A percentile compares a stretch with the other conserved stretches of the same genome.
These are phyloP conservation scores for Chlorella vulgaris DNA, from an alignment of 139 green algal species.

Conservation along the genomic window DNA sequence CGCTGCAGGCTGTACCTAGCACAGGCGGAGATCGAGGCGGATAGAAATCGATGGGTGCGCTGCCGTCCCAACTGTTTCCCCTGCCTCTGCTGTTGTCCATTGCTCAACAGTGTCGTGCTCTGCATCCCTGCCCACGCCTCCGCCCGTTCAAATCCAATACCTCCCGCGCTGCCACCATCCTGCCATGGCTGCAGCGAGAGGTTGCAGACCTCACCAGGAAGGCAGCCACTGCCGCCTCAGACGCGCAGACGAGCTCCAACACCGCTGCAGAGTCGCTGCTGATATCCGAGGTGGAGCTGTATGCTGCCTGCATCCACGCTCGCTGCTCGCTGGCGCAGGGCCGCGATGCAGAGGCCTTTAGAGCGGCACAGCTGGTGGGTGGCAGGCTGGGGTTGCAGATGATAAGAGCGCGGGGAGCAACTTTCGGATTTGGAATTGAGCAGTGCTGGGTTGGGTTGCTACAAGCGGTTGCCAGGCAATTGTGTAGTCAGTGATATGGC, in stretches of 20 bases:
- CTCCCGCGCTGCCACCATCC: background rate
- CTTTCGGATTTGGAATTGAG: too few relatives aligned
- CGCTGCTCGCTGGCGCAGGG: too few relatives aligned
- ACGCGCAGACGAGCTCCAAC: background rate
- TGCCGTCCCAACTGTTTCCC: background rate
- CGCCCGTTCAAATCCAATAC: too few relatives aligned
- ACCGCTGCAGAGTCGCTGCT: background rate
- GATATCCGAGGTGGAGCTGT: slow-evolving; percentile 45
- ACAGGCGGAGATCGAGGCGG: slow-evolving; percentile 44
- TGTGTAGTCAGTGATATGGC: too few relatives aligned
- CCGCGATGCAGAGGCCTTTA: background rate
- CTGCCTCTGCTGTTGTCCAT: background rate
- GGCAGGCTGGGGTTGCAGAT: background rate
- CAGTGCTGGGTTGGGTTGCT: too few relatives aligned
- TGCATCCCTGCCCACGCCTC: background rate
- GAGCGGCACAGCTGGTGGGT: background rate
- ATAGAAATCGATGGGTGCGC: slow-evolving; percentile 53
- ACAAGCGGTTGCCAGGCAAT: too few relatives aligned
- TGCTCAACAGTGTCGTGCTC: background rate
- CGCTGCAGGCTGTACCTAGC: slow-evolving; percentile 40
- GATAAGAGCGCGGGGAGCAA: too few relatives aligned
- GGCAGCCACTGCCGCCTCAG: slow-evolving; percentile 27
- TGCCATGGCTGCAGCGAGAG: slow-evolving; percentile 17
- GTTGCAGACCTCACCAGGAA: slow-evolving; percentile 33
- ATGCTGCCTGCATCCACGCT: too few relatives aligned